Evolutionary conservation across 257 asterid genomes (phyloP).

Genomic region (Gentiana dahurica): DNA sequence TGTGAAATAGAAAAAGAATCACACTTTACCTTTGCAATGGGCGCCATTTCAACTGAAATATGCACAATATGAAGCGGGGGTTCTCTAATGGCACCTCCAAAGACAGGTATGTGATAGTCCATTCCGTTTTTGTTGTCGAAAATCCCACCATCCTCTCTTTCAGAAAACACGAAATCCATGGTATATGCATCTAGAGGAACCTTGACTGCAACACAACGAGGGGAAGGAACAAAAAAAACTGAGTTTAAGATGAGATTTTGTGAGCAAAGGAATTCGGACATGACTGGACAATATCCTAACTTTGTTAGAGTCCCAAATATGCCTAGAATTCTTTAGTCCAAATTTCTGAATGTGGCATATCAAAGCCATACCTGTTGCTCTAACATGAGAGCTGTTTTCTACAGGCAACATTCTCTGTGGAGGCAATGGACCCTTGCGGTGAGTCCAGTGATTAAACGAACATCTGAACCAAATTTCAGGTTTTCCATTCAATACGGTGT

Average conservation of each 20-base stretch:
- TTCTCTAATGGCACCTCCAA: conserved; percentile 72
- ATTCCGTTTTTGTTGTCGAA: conserved; percentile 80
- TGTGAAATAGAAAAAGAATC: not conserved
- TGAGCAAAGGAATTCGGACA: not conserved
- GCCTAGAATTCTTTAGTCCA: not conserved
- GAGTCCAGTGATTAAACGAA: conserved; percentile 97
- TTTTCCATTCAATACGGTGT: conserved; percentile 82
- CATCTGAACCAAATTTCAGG: conserved; percentile 95
- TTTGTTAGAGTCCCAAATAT: not conserved
- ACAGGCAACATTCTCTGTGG: conserved; percentile 79
- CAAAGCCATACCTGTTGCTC: conserved; percentile 55
- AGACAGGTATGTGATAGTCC: conserved; percentile 95
- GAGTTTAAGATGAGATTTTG: no score
- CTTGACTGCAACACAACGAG: conserved; percentile 44
- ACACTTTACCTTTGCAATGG: conserved; percentile 82
- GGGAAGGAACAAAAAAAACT: conserved; percentile 7
- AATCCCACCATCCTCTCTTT: conserved; percentile 75
- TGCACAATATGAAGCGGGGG: conserved; percentile 95
- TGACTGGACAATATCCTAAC: not conserved
- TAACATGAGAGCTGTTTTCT: conserved; percentile 59
- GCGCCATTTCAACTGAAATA: conserved; percentile 97
- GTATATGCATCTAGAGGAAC: conserved; percentile 91
- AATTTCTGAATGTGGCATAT: no score
- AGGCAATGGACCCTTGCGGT: conserved; percentile 71
- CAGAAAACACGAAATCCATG: conserved; percentile 98